Percentiles rank a stretch among this genome's conserved stretches.
phyloP scores from a whole-genome alignment of 2,329 filamentous ascomycete species.

The Capronia americana region DNA sequence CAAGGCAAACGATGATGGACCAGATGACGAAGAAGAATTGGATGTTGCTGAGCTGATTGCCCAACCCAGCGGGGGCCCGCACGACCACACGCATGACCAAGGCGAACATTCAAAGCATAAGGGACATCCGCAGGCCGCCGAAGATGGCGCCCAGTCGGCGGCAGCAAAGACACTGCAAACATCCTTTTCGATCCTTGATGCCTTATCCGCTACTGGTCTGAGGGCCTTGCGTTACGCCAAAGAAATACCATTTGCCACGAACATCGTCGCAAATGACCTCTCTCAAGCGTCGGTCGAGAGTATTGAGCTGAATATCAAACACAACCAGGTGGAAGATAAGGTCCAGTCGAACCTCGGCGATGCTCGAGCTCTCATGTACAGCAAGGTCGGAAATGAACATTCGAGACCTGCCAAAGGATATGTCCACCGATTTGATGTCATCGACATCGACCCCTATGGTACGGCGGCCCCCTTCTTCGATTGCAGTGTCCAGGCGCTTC shows the following conservation, averaged over 20 bases:
- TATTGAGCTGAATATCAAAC: constrained; percentile 81
- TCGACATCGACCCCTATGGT: constrained; percentile 95
- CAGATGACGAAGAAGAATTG: constrained; percentile 29
- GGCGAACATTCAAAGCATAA: constrained; percentile 22
- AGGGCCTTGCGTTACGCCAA: constrained; percentile 89
- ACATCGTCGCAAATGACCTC: constrained; percentile 88
- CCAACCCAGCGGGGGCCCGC: constrained; percentile 17
- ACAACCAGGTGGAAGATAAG: constrained; percentile 76
- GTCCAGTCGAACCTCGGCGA: constrained; percentile 79
- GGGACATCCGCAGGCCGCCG: constrained; percentile 6
- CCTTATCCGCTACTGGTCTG: constrained; percentile 89
- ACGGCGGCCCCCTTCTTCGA: constrained; percentile 93
- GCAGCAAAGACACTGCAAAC: constrained; percentile 46
- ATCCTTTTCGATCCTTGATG: constrained; percentile 86
- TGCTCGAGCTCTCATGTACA: constrained; percentile 91
- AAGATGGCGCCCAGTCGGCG: too few species aligned
- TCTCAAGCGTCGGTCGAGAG: constrained; percentile 76
- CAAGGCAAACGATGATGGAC: constrained; percentile 19
- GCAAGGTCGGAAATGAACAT: constrained; percentile 60
- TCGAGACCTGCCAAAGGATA: constrained; percentile 46
- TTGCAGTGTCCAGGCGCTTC: constrained; percentile 82
- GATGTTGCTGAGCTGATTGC: constrained; percentile 26
- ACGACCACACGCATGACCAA: constrained; percentile 25
- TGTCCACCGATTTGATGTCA: constrained; percentile 78
- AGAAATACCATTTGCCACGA: constrained; percentile 83